phyloP scores from a whole-genome alignment of 1,139 yeast genomes.

The Saccharomyces hybrid region DNA sequence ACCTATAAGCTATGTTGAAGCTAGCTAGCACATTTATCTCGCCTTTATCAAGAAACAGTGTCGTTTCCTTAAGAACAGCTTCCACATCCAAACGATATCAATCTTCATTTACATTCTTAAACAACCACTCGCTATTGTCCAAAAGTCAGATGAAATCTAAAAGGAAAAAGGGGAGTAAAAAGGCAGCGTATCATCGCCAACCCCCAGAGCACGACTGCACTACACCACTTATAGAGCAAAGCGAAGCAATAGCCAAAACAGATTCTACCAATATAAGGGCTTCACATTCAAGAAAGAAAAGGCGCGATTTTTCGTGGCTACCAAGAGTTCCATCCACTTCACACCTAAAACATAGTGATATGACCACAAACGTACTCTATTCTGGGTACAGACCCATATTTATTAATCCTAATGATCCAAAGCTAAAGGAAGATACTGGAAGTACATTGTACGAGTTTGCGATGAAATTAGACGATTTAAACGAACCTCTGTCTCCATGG shows the following conservation, averaged over 20 bases:
- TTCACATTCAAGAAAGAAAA: conserved; percentile 6
- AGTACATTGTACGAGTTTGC: conserved; percentile 27
- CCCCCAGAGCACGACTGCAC: not conserved
- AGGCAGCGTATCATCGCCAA: not conserved
- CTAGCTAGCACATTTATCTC: not conserved
- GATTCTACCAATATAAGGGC: not conserved
- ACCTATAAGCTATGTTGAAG: not conserved
- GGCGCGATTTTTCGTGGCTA: conserved; percentile 22
- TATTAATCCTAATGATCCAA: conserved; percentile 12
- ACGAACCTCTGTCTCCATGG: conserved; percentile 26
- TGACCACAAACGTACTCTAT: conserved; percentile 22
- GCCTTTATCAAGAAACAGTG: not conserved
- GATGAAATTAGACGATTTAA: conserved; percentile 26
- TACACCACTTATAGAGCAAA: not conserved
- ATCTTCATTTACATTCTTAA: conserved; percentile 24
- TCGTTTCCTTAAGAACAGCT: not conserved
- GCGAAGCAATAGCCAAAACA: not conserved
- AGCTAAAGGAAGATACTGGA: conserved; percentile 6
- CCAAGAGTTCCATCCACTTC: conserved; percentile 27
- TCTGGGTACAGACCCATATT: conserved; percentile 31
- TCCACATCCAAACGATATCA: conserved; percentile 13
- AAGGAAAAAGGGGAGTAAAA: conserved; percentile 10
- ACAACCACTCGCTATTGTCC: conserved; percentile 18
- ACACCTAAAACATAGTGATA: conserved; percentile 20
- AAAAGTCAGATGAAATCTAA: conserved; percentile 22